Percentiles rank a stretch among this genome's conserved stretches.
These are phyloP conservation scores for Aspergillus tamarii DNA, from an alignment of 2,329 filamentous ascomycete genomes.

Conservation along the genomic window DNA sequence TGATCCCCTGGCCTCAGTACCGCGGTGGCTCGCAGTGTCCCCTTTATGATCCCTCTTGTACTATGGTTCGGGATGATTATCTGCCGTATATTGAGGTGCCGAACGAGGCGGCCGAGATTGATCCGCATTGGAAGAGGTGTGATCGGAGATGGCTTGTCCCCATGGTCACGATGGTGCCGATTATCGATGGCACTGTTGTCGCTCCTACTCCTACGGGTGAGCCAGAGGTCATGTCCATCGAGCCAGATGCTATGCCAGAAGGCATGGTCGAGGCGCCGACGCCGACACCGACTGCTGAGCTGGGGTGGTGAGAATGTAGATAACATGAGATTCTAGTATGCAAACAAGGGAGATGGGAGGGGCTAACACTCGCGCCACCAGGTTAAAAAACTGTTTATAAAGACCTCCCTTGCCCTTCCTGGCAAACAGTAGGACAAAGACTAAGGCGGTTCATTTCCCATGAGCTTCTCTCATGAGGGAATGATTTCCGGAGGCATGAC, in stretches of 20 bases:
- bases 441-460: too few species aligned
- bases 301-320: neutral
- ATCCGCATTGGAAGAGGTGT: slow-evolving; percentile 22
- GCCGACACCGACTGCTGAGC: neutral
- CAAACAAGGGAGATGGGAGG: neutral
- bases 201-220: neutral
- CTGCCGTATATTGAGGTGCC: slow-evolving; percentile 23
- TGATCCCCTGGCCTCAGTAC: slow-evolving; percentile 29
- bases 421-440: too few species aligned
- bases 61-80: slow-evolving; percentile 28
- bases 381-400: too few species aligned
- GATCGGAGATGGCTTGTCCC: slow-evolving; percentile 28
- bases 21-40: slow-evolving; percentile 25
- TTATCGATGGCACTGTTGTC: neutral
- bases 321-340: too few species aligned
- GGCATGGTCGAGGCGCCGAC: neutral
- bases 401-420: too few species aligned
- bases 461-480: too few species aligned
- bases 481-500: slow-evolving; percentile 91
- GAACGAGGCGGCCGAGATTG: slow-evolving; percentile 21
- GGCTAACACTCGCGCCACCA: too few species aligned
- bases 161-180: slow-evolving; percentile 24
- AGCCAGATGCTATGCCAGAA: neutral
- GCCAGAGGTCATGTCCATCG: neutral
- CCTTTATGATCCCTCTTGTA: slow-evolving; percentile 18